These are phyloP conservation scores for Neotropicomus parvogracilis DNA, from an alignment of 1,284 basidiomycete genomes.

Conservation along the genomic window DNA sequence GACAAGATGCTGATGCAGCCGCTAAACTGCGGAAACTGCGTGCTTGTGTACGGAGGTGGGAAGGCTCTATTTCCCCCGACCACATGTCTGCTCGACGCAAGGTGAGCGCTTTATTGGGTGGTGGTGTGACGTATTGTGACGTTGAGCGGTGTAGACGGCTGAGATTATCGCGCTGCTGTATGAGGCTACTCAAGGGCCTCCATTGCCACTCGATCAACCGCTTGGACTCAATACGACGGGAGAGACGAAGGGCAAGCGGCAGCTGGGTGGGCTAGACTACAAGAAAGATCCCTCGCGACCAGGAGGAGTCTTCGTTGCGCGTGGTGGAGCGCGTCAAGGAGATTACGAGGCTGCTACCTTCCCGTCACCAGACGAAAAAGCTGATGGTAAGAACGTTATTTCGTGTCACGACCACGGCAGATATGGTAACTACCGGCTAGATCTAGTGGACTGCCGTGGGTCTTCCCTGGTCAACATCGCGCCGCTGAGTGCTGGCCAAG, in stretches of 20 bases:
- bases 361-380: conserved; percentile 43
- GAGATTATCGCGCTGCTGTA: conserved; percentile 91
- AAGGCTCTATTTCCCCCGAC: conserved; percentile 72
- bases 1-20: conserved; percentile 73
- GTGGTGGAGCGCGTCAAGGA: conserved; percentile 42
- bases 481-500: conserved; percentile 37
- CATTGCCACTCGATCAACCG: conserved; percentile 49
- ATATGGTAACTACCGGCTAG: conserved; percentile 26
- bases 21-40: conserved; percentile 73
- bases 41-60: conserved; percentile 83
- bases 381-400: conserved; percentile 46
- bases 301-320: conserved; percentile 80
- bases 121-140: conserved; percentile 20
- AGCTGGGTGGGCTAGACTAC: conserved; percentile 59
- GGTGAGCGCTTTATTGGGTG: conserved; percentile 42
- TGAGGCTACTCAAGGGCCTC: conserved; percentile 80
- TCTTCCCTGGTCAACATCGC: conserved; percentile 53
- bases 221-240: conserved; percentile 71
- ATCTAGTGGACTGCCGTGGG: conserved; percentile 18
- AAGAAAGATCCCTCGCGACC: conserved; percentile 72
- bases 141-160: conserved; percentile 61
- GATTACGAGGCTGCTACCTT: conserved; percentile 64
- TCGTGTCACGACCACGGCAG: conserved; percentile 24
- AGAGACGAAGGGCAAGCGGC: conserved; percentile 60
- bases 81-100: conserved; percentile 91